These are phyloP conservation scores for Thamnidium elegans DNA, from an alignment of 192 early-diverging fungal species.

Conservation along the genomic window DNA sequence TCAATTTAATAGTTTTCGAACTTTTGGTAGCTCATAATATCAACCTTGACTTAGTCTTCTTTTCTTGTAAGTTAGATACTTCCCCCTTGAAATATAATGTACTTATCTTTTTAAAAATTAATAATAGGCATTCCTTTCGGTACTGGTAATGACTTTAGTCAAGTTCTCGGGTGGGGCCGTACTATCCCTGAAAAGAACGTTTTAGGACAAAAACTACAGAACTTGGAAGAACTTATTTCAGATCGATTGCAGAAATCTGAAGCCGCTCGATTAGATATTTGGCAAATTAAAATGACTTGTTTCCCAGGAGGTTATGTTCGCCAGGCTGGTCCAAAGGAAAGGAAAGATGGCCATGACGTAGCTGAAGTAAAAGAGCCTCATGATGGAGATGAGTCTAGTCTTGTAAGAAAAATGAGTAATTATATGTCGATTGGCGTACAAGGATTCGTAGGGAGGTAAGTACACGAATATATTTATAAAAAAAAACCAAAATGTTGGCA, in stretches of 20 bases:
- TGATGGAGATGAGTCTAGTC: not conserved
- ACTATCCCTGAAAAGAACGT: slow-evolving; percentile 56
- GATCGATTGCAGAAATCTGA: slow-evolving; percentile 57
- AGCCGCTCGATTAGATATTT: slow-evolving; percentile 66
- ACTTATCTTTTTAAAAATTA: not conserved
- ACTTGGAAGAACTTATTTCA: slow-evolving; percentile 54
- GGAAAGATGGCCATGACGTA: slow-evolving; percentile 40
- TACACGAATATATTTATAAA: too few species aligned
- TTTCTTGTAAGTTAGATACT: slow-evolving; percentile 44
- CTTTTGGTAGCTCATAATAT: slow-evolving; percentile 57
- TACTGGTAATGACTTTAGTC: slow-evolving; percentile 74
- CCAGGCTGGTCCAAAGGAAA: slow-evolving; percentile 56
- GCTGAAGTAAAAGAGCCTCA: slow-evolving; percentile 19
- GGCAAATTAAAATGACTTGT: slow-evolving; percentile 58
- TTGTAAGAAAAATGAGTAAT: slow-evolving; percentile 62
- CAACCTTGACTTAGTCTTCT: slow-evolving; percentile 63
- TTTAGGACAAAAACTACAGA: slow-evolving; percentile 53
- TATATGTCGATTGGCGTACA: slow-evolving; percentile 75
- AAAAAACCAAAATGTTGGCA: too few species aligned
- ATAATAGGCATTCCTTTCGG: slow-evolving; percentile 63
- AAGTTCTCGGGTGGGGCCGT: slow-evolving; percentile 76
- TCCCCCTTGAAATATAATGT: not conserved
- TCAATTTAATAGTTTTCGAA: slow-evolving; percentile 54
- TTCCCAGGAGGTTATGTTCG: slow-evolving; percentile 61
- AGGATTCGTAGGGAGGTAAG: slow-evolving; percentile 54